Base-by-base conservation (phyloP, 2,329 filamentous ascomycete genomes). In the Zasmidium angulare region DNA sequence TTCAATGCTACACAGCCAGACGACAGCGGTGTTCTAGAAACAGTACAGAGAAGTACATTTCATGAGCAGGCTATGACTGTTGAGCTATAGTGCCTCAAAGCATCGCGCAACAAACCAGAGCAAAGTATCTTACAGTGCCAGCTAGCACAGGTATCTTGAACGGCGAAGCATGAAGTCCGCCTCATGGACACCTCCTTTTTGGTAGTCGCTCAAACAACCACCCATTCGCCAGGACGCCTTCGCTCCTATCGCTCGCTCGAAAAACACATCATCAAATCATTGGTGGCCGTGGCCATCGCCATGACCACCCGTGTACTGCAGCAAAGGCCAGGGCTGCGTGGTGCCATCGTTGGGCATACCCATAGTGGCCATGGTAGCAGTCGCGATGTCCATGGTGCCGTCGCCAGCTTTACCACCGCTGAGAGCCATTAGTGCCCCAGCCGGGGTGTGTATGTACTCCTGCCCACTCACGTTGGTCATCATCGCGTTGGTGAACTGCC, bases 401-500 rank as follows among this genome's bases (percentile, higher is more conserved):
- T 61, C 56, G 14, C 48, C 55, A n/a, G 51, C 14, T 46, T 61
- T 63, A n/a, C 53, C 60, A 23, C 54, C 54, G 24, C 56, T 55
- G 24, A 67, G 53, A 23, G 57, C 54, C 60, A 63, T 63, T 22
- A 66, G 54, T 4, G 49, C 53, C 10, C 53, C 55, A 6, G 61
- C 53, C 14, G 36, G n/a, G 10, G 61, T 56, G 43, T 60, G 54
- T 21, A 62, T 60, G 22, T 66, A 63, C 9, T 63, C 65, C 23
- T 62, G 58, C 3, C 56, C 62, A 26, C 50, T 53, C 9, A 65
- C 59, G 51, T 59, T 63, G 14, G 49, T 62, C 55, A 67, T 67
- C 64, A 72, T 69, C 23, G 65, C 60, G 50, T 70, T 67, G 9
- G 71, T 62, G 55, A 72, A 74, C 23, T 69, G 64, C 20, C 69